Percentiles rank a stretch among this genome's conserved stretches.
Evolutionary conservation across 805 yeast species (phyloP).

Genomic region (Kluyveromyces aestuarii): DNA sequence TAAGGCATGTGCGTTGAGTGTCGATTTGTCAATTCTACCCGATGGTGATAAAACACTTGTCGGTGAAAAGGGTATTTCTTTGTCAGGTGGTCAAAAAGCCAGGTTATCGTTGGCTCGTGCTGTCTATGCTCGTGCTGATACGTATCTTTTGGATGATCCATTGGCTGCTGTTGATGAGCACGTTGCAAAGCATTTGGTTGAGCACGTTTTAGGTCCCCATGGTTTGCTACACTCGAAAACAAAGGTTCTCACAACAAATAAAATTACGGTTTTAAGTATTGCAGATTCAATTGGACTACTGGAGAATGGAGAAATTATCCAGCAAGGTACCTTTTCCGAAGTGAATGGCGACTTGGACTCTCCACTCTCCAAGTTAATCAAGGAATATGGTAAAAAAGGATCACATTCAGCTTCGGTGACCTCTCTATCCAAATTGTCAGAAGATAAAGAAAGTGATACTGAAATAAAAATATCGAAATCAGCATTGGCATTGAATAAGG

Average conservation of each 20-base stretch:
- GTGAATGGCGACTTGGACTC: conserved; percentile 37
- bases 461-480: conserved; percentile 17
- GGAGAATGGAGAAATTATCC: conserved; percentile 56
- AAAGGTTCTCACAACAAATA: conserved; percentile 77
- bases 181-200: conserved; percentile 79
- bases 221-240: conserved; percentile 73
- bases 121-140: conserved; percentile 88
- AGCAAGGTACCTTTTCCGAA: conserved; percentile 53
- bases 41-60: conserved; percentile 89
- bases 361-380: conserved; percentile 44
- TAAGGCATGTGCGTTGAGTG: conserved; percentile 77
- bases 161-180: conserved; percentile 97
- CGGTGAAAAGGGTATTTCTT: conserved; percentile 94
- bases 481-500: conserved; percentile 24
- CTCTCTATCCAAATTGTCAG: conserved; percentile 5
- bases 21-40: conserved; percentile 71
- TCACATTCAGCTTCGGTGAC: conserved; percentile 8
- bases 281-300: conserved; percentile 67
- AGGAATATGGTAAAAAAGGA: conserved; percentile 51
- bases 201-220: conserved; percentile 70
- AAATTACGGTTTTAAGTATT: conserved; percentile 67
- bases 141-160: conserved; percentile 85
- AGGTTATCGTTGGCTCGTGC: conserved; percentile 92
- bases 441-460: conserved; percentile 9
- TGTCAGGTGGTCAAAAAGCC: conserved; percentile 98